These are phyloP conservation scores for Phytophthora ramorum DNA, from an alignment of 352 stramenopile species.

Conservation along the genomic window DNA sequence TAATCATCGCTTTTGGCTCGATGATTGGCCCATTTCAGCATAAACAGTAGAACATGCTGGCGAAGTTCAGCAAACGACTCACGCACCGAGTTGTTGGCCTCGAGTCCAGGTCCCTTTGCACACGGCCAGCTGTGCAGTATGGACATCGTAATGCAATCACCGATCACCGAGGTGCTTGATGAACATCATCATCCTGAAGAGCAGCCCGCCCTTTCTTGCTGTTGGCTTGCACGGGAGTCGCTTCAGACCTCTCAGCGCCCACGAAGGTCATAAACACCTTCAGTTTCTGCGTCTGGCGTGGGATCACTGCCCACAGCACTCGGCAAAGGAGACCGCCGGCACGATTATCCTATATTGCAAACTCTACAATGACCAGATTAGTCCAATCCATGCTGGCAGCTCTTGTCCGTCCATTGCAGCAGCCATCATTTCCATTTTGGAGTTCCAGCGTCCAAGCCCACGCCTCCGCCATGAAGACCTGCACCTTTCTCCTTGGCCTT, in stretches of 20 bases:
- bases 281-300: not conserved
- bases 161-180: not conserved
- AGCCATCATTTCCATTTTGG: slow-evolving; percentile 28
- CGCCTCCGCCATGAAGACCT: slow-evolving; percentile 32
- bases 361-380: slow-evolving; percentile 1
- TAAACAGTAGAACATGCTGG: not conserved
- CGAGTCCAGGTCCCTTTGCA: not conserved
- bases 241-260: not conserved
- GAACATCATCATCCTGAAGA: slow-evolving; percentile 1
- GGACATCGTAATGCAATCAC: not conserved
- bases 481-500: slow-evolving; percentile 21
- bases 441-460: not conserved
- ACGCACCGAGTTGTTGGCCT: no score
- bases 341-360: not conserved
- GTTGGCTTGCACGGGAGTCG: not conserved
- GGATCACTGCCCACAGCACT: not conserved
- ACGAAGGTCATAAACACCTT: slow-evolving; percentile 2
- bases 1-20: not conserved
- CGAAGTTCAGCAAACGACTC: not conserved
- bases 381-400: slow-evolving; percentile 8
- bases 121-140: not conserved
- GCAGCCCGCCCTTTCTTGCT: not conserved
- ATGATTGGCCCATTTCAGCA: not conserved
- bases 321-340: not conserved
- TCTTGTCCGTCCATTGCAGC: not conserved